These are phyloP conservation scores for Colletotrichum horii DNA, from an alignment of 2,329 filamentous ascomycete species.

Conservation along the genomic window DNA sequence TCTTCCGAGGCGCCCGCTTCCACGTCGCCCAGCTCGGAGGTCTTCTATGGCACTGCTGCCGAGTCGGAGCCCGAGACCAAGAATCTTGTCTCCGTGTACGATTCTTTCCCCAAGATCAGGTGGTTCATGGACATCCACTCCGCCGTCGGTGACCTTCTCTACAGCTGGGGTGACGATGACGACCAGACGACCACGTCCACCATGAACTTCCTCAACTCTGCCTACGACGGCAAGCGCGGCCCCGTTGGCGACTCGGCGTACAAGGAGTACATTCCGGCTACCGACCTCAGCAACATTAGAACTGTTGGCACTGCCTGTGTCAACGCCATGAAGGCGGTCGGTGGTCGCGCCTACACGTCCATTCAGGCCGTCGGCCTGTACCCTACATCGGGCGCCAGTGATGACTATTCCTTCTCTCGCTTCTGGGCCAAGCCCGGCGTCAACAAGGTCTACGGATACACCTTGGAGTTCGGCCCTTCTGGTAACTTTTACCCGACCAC, in stretches of 20 bases:
- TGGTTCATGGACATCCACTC: conserved; percentile 60
- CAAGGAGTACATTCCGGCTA: conserved; percentile 42
- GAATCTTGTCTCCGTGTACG: conserved; percentile 52
- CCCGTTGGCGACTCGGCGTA: conserved; percentile 39
- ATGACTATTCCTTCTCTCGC: conserved; percentile 43
- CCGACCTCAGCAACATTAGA: conserved; percentile 36
- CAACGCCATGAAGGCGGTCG: conserved; percentile 39
- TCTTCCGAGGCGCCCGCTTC: conserved; percentile 37
- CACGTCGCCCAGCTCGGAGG: conserved; percentile 41
- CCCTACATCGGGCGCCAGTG: conserved; percentile 37
- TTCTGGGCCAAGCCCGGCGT: conserved; percentile 35
- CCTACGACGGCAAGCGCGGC: conserved; percentile 50
- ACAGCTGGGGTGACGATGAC: conserved; percentile 56
- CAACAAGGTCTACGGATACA: conserved; percentile 44
- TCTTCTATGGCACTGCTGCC: conserved; percentile 49
- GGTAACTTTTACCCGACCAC: conserved; percentile 44
- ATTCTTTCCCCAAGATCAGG: conserved; percentile 48
- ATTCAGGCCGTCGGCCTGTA: conserved; percentile 40
- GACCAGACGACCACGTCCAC: conserved; percentile 42
- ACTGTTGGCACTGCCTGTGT: conserved; percentile 35
- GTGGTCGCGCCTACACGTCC: conserved; percentile 35
- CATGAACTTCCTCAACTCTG: conserved; percentile 52
- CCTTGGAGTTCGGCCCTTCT: conserved; percentile 40
- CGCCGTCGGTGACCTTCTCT: conserved; percentile 50
- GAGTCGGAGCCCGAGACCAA: conserved; percentile 56